phyloP scores from a whole-genome alignment of 2,329 filamentous ascomycete species.

The Exophiala lecanii-corni region DNA sequence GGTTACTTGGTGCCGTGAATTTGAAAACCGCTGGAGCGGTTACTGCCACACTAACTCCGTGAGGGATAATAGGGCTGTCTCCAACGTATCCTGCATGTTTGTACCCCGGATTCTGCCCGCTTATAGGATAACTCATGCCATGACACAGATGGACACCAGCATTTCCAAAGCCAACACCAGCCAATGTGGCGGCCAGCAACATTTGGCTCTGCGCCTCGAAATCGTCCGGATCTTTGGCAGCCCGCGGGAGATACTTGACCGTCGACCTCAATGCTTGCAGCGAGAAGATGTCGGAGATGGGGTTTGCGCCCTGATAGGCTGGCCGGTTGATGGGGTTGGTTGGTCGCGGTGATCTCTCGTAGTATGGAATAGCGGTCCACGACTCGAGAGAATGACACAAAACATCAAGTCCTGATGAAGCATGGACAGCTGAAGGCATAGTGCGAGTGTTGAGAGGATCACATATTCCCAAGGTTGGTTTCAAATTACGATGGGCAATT shows the following conservation, averaged over 20 bases:
- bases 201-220: conserved; percentile 90
- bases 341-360: conserved; percentile 77
- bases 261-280: conserved; percentile 77
- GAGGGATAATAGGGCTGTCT: conserved; percentile 75
- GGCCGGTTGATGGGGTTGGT: conserved; percentile 85
- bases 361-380: conserved; percentile 95
- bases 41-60: conserved; percentile 92
- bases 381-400: conserved; percentile 93
- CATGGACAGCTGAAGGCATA: conserved; percentile 92
- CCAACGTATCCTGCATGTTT: conserved; percentile 83
- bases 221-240: conserved; percentile 83
- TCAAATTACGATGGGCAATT: conserved; percentile 89
- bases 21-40: conserved; percentile 90
- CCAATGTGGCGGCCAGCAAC: conserved; percentile 88
- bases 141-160: conserved; percentile 88
- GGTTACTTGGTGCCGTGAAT: conserved; percentile 88
- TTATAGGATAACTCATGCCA: conserved; percentile 97
- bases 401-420: conserved; percentile 86
- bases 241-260: conserved; percentile 86
- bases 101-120: conserved; percentile 88
- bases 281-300: conserved; percentile 96
- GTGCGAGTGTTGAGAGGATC: conserved; percentile 86
- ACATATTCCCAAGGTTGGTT: conserved; percentile 86
- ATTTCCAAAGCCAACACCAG: conserved; percentile 95
- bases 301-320: conserved; percentile 95